phyloP scores from a whole-genome alignment of 257 asterid species.

The Solanum commersonii region DNA sequence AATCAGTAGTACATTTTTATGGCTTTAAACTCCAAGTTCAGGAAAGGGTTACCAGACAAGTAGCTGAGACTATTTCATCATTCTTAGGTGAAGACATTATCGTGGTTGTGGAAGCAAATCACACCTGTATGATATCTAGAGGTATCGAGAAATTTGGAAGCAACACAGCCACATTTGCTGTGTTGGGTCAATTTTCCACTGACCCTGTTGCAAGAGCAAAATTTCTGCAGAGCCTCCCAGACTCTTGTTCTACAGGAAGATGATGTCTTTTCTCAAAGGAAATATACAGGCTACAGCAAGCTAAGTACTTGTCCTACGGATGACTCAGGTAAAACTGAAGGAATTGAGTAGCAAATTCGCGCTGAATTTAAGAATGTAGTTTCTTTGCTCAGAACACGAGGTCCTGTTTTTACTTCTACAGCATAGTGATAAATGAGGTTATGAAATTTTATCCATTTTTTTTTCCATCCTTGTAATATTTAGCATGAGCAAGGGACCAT shows the following conservation, averaged over 20 bases:
- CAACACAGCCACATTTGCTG: conserved; percentile 81
- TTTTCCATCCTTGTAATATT: neutral
- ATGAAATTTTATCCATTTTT: neutral
- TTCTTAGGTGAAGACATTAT: conserved; percentile 73
- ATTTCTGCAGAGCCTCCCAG: conserved; percentile 76
- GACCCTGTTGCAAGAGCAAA: conserved; percentile 55
- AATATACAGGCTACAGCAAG: neutral
- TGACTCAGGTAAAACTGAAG: neutral
- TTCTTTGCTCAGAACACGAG: neutral
- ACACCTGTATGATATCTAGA: conserved; percentile 91
- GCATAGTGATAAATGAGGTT: neutral
- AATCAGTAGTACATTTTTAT: conserved; percentile 65
- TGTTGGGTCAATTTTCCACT: conserved; percentile 64
- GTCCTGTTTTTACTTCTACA: neutral
- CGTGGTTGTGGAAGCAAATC: conserved; percentile 85
- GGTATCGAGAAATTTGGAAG: conserved; percentile 92
- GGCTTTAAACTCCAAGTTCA: conserved; percentile 97
- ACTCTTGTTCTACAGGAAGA: conserved; percentile 11
- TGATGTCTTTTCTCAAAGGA: conserved; percentile 4
- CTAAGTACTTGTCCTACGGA: neutral
- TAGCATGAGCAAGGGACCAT: neutral
- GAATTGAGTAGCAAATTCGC: neutral
- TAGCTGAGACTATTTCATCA: conserved; percentile 70
- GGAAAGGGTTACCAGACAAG: conserved; percentile 88
- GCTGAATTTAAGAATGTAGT: neutral